phyloP scores from a whole-genome alignment of 306 rosid species.

The Biancaea sappan region DNA sequence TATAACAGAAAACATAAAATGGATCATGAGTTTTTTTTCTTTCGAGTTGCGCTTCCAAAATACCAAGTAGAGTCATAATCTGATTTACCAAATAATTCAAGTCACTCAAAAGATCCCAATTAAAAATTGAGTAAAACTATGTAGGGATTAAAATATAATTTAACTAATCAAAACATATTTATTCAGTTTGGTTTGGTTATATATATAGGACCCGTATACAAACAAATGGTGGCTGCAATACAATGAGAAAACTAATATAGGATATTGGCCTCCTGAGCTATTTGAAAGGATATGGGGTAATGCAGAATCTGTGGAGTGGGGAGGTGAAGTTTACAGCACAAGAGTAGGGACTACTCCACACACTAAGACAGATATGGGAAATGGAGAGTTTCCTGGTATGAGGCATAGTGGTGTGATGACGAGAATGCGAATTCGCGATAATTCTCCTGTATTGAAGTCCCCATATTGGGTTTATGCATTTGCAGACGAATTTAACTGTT shows the following conservation, averaged over 20 bases:
- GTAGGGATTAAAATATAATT: no score
- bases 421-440: conserved; percentile 67
- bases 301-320: conserved; percentile 72
- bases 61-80: no score
- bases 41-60: no score
- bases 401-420: conserved; percentile 36
- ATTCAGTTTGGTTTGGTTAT: not conserved
- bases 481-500: conserved; percentile 60
- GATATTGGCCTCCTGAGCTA: conserved; percentile 71
- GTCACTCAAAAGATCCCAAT: no score
- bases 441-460: conserved; percentile 44
- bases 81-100: no score
- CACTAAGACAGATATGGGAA: conserved; percentile 66
- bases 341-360: conserved; percentile 50
- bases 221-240: conserved; percentile 75
- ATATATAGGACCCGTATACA: conserved; percentile 61
- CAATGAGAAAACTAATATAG: conserved; percentile 50
- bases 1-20: no score
- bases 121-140: no score
- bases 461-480: conserved; percentile 42
- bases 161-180: no score
- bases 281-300: conserved; percentile 33
- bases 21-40: no score
- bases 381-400: conserved; percentile 42
- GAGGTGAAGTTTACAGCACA: conserved; percentile 75